Evolutionary conservation across 2,329 filamentous ascomycete species (phyloP).

Genomic region (Parastagonospora avenae): DNA sequence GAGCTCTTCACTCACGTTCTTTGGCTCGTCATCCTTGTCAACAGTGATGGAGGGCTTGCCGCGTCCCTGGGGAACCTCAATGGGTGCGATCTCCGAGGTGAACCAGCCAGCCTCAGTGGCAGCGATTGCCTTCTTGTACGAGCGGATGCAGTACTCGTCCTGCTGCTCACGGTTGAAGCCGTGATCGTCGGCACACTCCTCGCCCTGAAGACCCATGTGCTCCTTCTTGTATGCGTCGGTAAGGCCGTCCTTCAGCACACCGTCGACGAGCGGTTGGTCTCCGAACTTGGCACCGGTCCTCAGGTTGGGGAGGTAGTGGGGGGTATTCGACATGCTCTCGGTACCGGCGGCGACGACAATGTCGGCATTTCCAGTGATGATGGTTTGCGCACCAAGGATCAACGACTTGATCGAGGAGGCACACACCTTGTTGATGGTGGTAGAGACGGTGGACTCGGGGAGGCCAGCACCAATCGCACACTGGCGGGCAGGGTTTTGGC

Average conservation of each 20-base stretch:
- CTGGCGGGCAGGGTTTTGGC: constrained; percentile 95
- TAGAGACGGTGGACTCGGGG: constrained; percentile 77
- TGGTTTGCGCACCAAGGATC: constrained; percentile 92
- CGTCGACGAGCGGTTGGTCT: constrained; percentile 85
- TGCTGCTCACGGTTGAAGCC: constrained; percentile 81
- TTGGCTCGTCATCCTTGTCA: constrained; percentile 90
- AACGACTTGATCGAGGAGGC: constrained; percentile 94
- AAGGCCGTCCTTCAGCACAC: constrained; percentile 90
- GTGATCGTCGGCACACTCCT: constrained; percentile 89
- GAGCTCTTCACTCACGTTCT: constrained; percentile 68
- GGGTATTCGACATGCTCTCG: constrained; percentile 98
- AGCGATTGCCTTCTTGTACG: constrained; percentile 90
- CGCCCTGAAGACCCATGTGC: constrained; percentile 92
- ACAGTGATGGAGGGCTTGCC: constrained; percentile 85
- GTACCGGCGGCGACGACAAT: constrained; percentile 92
- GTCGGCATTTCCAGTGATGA: constrained; percentile 92
- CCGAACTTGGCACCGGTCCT: constrained; percentile 93
- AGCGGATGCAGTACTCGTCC: constrained; percentile 93
- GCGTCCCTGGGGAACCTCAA: constrained; percentile 85
- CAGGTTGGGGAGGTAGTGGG: constrained; percentile 90
- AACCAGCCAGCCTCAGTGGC: constrained; percentile 84
- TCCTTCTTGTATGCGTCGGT: constrained; percentile 95
- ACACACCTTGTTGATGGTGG: constrained; percentile 99
- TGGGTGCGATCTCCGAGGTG: constrained; percentile 81
- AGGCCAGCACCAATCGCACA: constrained; percentile 90